A percentile compares a stretch with the other conserved stretches of the same genome.
Conservation (phyloP, 768 basidiomycete genomes). For the Pholiota microspora region DNA sequence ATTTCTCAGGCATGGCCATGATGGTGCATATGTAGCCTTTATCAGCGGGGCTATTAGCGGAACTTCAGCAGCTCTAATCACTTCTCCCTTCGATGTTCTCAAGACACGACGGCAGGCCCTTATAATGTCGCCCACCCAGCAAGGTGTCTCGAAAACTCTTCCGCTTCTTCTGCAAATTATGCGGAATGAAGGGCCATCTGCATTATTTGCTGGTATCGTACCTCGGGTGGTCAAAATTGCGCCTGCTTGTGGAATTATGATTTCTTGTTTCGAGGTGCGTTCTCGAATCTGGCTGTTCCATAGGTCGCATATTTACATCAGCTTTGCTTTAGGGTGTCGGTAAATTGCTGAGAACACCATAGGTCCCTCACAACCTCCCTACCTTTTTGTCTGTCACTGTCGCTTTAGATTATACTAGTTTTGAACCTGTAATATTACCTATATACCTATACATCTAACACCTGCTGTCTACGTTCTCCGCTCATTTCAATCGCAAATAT, state of each 20-base stretch:
- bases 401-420: slow-evolving; percentile 17
- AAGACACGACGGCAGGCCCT: slow-evolving; percentile 93
- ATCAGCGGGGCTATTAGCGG: slow-evolving; percentile 90
- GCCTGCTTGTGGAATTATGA: slow-evolving; percentile 98
- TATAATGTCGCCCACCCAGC: slow-evolving; percentile 55
- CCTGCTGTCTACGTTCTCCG: not conserved
- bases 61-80: slow-evolving; percentile 79
- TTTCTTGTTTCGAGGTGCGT: slow-evolving; percentile 85
- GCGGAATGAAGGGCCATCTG: slow-evolving; percentile 72
- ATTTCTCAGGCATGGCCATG: slow-evolving; percentile 50
- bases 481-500: not conserved
- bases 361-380: not conserved
- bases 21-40: slow-evolving; percentile 74
- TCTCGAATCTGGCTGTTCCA: slow-evolving; percentile 11
- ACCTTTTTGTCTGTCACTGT: slow-evolving; percentile 2
- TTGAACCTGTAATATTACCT: slow-evolving; percentile 25
- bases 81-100: slow-evolving; percentile 94
- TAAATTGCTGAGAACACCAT: slow-evolving; percentile 41
- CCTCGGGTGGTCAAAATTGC: slow-evolving; percentile 95
- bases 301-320: not conserved
- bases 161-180: slow-evolving; percentile 68
- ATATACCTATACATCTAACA: slow-evolving; percentile 20
- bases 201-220: slow-evolving; percentile 79
- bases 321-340: slow-evolving; percentile 52
- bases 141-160: slow-evolving; percentile 48